phyloP scores from a whole-genome alignment of 1,139 yeast species.

The Scheffersomyces illinoinensis region DNA sequence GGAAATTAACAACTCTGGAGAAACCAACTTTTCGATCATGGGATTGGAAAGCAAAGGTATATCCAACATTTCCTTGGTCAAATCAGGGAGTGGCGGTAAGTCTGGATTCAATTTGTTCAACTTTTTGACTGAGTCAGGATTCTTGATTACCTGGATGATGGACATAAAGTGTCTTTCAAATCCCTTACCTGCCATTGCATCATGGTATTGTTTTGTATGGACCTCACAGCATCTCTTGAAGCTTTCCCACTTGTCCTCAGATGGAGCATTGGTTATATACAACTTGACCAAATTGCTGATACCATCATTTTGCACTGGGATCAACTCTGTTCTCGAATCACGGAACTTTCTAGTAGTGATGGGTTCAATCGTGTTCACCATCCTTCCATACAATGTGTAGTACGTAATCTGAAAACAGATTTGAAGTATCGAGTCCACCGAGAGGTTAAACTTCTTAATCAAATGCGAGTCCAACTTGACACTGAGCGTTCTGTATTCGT shows the following conservation, averaged over 20 bases:
- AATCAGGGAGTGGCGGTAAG: conserved; percentile 22
- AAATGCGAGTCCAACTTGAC: conserved; percentile 47
- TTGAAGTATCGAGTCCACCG: conserved; percentile 69
- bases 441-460: conserved; percentile 51
- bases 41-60: conserved; percentile 60
- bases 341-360: conserved; percentile 68
- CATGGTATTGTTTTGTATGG: conserved; percentile 50
- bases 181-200: conserved; percentile 63
- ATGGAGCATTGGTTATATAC: conserved; percentile 55
- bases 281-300: conserved; percentile 58
- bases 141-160: conserved; percentile 46
- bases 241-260: conserved; percentile 49
- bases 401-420: conserved; percentile 68
- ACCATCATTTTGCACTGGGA: conserved; percentile 60
- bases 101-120: conserved; percentile 46
- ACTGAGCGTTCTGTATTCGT: conserved; percentile 52
- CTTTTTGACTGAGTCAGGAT: conserved; percentile 30
- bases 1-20: conserved; percentile 44
- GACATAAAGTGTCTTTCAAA: conserved; percentile 74
- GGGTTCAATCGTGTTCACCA: conserved; percentile 70
- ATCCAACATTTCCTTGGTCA: conserved; percentile 28
- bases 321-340: conserved; percentile 68
- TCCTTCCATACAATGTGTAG: conserved; percentile 70
- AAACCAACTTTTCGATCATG: conserved; percentile 42
- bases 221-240: conserved; percentile 53